Base-by-base conservation (phyloP, 2,329 filamentous ascomycete species). In the Elsinoe fawcettii region DNA sequence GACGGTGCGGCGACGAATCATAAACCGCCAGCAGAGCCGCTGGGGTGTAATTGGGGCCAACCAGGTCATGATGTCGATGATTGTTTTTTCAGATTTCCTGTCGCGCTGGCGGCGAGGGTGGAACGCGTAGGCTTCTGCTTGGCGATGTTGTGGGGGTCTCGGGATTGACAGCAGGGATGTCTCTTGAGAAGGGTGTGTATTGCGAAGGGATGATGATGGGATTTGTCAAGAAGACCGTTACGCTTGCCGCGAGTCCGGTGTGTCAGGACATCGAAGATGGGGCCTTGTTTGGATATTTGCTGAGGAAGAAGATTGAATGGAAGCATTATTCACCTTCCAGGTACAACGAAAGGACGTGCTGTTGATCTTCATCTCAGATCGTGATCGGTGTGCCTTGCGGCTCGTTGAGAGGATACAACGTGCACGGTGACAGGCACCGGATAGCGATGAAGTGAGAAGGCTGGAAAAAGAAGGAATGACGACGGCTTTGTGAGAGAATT, bases 401-500 rank as follows among this genome's bases (percentile, higher is more conserved):
- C 49, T 53, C 49, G 49, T 53, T 53, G 49, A 32, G 49, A 25
- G 20, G 30, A 46, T 25, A 12, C 41, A 46, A 53, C 27, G 34
- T 53, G 49, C 49, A 53, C 49, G 49, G 49, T 53, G 49, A 53
- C 49, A 53, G 49, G 49, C 32, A 37, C 49, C 49, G 49, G 18
- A 37, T 16, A 53, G 49, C 49, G 49, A 53, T 14, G 34, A n/a
- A 12, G 14, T n/a, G 5, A 6, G 30, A 12, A 32, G 5, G 12
- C 22, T 22, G 16, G 12, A 37, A 30, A 53, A 8, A 53, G 22
- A 34, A 30, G 25, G 25, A 8, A 22, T 53, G 49, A 51, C 25
- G 25, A 51, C 20, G 25, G 46, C 32, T 11, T 32, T 51, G 25
- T 51, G 11, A 37, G 3, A 18, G 25, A 18, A 22, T 20, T 11